A percentile compares a stretch with the other conserved stretches of the same genome.
Conservation (phyloP, 192 early-diverging fungal species). For the Neocallimastix lanati region DNA sequence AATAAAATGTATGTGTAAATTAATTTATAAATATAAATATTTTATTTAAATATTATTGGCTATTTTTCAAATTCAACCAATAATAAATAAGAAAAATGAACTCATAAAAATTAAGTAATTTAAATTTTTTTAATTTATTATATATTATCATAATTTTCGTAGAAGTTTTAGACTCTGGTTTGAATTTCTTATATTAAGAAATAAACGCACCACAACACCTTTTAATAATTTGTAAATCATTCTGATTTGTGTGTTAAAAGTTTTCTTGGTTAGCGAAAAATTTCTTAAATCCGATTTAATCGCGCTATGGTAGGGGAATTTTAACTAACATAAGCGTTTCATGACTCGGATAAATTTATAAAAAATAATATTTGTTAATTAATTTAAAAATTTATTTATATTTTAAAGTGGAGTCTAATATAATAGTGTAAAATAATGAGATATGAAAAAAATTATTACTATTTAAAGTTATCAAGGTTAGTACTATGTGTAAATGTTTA, state of each 20-base stretch:
- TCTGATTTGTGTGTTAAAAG: background rate
- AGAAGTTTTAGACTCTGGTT: background rate
- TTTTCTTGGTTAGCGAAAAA: background rate
- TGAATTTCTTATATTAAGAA: background rate
- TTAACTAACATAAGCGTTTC: background rate
- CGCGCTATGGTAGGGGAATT: background rate
- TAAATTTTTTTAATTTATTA: background rate
- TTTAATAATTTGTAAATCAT: background rate
- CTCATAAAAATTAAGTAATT: background rate
- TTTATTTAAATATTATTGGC: background rate
- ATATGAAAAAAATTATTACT: too few species aligned
- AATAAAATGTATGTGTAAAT: too few species aligned
- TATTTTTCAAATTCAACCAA: background rate
- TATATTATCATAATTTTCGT: background rate
- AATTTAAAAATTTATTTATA: too few species aligned
- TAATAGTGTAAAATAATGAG: too few species aligned
- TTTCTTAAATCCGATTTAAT: background rate
- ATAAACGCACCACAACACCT: background rate
- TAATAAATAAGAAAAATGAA: background rate
- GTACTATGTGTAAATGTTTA: too few species aligned
- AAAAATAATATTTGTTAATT: too few species aligned
- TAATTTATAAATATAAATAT: too few species aligned
- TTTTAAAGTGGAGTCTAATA: too few species aligned
- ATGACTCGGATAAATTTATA: background rate
- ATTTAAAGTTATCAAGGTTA: too few species aligned